Percentiles rank a stretch among this genome's conserved stretches.
Conservation (phyloP, 2,329 filamentous ascomycete genomes). For the Curvularia verruculosa region DNA sequence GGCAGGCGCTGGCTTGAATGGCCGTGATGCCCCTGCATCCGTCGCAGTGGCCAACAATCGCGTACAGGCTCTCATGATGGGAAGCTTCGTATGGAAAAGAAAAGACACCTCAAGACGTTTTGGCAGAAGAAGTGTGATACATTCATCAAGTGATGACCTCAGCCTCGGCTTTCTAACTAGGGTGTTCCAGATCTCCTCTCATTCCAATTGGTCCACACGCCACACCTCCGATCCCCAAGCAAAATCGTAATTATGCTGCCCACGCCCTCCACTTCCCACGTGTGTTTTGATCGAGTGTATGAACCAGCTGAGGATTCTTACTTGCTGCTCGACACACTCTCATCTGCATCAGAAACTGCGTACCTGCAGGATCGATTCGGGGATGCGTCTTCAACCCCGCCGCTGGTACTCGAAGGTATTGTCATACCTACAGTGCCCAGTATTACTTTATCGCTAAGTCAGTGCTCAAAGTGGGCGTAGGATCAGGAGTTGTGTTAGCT, state of each 20-base stretch:
- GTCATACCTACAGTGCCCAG: not conserved
- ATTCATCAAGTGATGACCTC: slow-evolving; percentile 32
- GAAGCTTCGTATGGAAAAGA: not conserved
- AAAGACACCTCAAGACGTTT: slow-evolving; percentile 1
- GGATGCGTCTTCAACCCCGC: slow-evolving; percentile 31
- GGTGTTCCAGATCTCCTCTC: slow-evolving; percentile 21
- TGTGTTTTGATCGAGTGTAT: slow-evolving; percentile 86
- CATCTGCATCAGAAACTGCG: slow-evolving; percentile 68
- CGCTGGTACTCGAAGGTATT: slow-evolving; percentile 64
- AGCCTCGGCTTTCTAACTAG: slow-evolving; percentile 29
- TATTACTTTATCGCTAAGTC: not conserved
- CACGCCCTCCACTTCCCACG: slow-evolving; percentile 91
- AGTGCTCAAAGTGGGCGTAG: slow-evolving; percentile 84
- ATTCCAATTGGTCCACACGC: slow-evolving; percentile 28
- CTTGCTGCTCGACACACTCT: slow-evolving; percentile 89
- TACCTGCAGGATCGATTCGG: slow-evolving; percentile 72
- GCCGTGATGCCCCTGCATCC: slow-evolving; percentile 43
- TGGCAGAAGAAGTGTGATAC: slow-evolving; percentile 18
- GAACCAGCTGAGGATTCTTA: slow-evolving; percentile 97
- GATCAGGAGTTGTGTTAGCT: slow-evolving; percentile 90
- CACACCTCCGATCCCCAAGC: slow-evolving; percentile 19
- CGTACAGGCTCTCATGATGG: slow-evolving; percentile 39
- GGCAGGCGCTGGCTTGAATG: slow-evolving; percentile 55
- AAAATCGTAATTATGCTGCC: slow-evolving; percentile 71
- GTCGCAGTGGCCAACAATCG: slow-evolving; percentile 45